Conservation (phyloP, 164 flowering plant genomes). For the Euptelea pleiosperma region DNA sequence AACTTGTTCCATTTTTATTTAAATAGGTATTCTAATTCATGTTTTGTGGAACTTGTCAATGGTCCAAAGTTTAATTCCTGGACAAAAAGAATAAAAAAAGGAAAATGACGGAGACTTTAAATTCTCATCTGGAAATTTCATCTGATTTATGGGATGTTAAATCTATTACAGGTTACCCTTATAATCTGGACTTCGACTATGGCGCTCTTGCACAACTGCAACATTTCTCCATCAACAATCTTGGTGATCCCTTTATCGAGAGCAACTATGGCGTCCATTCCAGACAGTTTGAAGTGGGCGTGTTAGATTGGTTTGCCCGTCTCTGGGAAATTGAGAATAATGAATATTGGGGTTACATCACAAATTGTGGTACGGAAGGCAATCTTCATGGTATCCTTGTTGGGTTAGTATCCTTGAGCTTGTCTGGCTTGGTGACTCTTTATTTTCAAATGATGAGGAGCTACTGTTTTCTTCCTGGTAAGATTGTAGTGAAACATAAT, state of each 20-base stretch:
- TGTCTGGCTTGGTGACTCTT: not conserved
- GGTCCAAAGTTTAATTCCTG: no score
- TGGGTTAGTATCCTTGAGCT: constrained; percentile 56
- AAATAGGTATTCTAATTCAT: no score
- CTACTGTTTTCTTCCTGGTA: not conserved
- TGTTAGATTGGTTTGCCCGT: constrained; percentile 98
- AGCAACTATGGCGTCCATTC: constrained; percentile 99
- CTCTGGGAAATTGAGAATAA: constrained; percentile 90
- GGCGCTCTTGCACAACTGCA: constrained; percentile 90
- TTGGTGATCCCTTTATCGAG: constrained; percentile 97
- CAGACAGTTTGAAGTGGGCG: constrained; percentile 97
- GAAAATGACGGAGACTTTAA: no score
- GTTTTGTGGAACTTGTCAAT: no score
- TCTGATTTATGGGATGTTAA: constrained; percentile 4
- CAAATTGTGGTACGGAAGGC: constrained; percentile 99
- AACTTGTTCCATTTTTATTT: no score
- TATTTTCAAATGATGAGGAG: not conserved
- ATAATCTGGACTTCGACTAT: constrained; percentile 94
- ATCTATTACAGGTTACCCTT: constrained; percentile 78
- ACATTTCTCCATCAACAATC: constrained; percentile 95
- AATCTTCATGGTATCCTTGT: constrained; percentile 96
- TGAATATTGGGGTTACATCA: constrained; percentile 98
- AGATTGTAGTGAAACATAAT: not conserved
- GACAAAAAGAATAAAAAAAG: no score
- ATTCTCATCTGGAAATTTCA: not conserved